Conservation (phyloP, 148 eudicot species). For the Rhododendron ferrugineum region DNA sequence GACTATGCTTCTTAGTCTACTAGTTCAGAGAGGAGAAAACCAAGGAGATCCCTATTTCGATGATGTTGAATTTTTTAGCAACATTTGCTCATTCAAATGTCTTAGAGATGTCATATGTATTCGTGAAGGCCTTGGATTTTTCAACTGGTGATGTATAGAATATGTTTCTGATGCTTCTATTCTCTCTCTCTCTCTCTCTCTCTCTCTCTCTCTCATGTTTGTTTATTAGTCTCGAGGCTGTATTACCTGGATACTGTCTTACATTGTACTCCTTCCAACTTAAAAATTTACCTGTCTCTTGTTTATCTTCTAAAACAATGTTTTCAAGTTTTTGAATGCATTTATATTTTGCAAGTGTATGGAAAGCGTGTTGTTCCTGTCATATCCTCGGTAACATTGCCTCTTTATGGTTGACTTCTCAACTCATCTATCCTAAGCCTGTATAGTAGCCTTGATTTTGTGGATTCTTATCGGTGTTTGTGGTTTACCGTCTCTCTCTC, state of each 20-base stretch:
- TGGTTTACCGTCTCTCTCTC: neutral
- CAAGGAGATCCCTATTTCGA: conserved; percentile 3
- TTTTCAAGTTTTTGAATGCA: conserved; percentile 12
- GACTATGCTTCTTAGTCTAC: neutral
- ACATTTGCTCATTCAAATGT: conserved; percentile 3
- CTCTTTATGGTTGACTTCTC: conserved; percentile 13
- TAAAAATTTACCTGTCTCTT: conserved; percentile 16
- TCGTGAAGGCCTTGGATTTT: conserved; percentile 28
- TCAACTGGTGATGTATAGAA: conserved; percentile 26
- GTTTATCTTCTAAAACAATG: neutral
- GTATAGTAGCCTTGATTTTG: neutral
- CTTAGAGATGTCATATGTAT: conserved; percentile 19
- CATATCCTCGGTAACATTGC: conserved; percentile 15
- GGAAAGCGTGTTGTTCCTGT: neutral
- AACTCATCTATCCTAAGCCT: conserved; percentile 11
- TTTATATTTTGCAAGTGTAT: neutral
- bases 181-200: conserved; percentile 22
- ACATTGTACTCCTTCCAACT: conserved; percentile 22
- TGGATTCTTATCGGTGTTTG: neutral
- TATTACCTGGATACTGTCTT: conserved; percentile 41
- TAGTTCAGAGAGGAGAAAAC: conserved; percentile 17
- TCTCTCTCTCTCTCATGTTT: conserved; percentile 3
- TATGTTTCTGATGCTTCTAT: conserved; percentile 35
- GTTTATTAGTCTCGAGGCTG: conserved; percentile 31
- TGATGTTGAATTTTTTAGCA: neutral